Base-by-base conservation (phyloP, 2,329 filamentous ascomycete genomes). In the Alternaria conjuncta region DNA sequence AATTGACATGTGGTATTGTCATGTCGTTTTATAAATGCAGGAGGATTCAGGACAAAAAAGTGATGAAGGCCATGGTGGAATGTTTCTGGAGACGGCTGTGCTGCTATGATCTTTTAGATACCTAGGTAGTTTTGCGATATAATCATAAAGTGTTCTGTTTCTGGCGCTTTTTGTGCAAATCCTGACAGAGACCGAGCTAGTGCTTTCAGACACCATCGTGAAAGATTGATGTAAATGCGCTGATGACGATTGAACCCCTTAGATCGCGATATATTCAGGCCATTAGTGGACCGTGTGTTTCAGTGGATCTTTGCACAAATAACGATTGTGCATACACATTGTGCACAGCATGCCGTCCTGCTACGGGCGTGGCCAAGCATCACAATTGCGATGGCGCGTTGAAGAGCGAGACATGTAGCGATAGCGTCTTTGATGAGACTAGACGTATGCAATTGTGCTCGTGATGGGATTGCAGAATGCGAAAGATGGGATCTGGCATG, bases 301-400 rank as follows among this genome's bases (percentile, higher is more conserved):
- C 28, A 36, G 49, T 30, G 20, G 30, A 53, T 23, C 49, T 36
- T 53, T 51, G 49, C 49, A 23, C 30, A 36, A 53, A 53, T 36
- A 21, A 21, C 49, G 30, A 23, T 25, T 53, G 49, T 53, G 28
- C 13, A 36, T 6, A 12, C 7, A 28, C 28, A 12, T 20, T 15
- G 6, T 36, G 36, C 28, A 9, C 3, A 18, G 18, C 18, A n/a
- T 53, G 49, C 28, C 26, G 0, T 53, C 28, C 2, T 0, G 49
- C 8, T 5, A n/a, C 2, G 6, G 1, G n/a, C 23, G 4, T 21
- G 28, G 28, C 8, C 10, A 4, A 12, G 1, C 28, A 12, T 7
- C 6, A 25, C 9, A 2, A 21, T 36, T 2, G 9, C 15, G 12
- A 21, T 32, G 12, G 6, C 12, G 2, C 2, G 13, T 20, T 18